phyloP scores from a whole-genome alignment of 352 stramenopile species.

The Pythium sukuiense region DNA sequence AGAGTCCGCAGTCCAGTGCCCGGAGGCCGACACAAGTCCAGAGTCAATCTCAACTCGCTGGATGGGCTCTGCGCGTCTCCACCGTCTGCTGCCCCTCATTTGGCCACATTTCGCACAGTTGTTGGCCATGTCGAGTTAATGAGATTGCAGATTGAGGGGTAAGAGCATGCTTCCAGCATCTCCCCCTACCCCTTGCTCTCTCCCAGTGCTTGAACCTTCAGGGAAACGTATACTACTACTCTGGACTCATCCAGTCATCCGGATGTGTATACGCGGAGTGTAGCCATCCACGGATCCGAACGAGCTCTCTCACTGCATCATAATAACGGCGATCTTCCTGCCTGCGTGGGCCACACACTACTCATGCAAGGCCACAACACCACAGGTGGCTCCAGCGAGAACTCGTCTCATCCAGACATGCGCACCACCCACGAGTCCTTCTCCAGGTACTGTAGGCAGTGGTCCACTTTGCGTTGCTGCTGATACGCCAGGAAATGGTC shows the following conservation, averaged over 20 bases:
- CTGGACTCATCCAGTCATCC: neutral
- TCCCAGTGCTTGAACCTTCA: neutral
- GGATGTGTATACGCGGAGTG: neutral
- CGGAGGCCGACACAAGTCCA: neutral
- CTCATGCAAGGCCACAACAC: neutral
- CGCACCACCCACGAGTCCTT: constrained; percentile 38
- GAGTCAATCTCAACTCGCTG: neutral
- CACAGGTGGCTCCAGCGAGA: neutral
- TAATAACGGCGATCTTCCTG: neutral
- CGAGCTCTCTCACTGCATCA: neutral
- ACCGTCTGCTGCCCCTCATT: neutral
- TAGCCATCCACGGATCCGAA: neutral
- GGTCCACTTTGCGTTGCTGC: constrained; percentile 51
- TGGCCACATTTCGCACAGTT: neutral
- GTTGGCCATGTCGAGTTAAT: neutral
- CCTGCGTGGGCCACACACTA: no score
- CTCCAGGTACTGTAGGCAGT: constrained; percentile 57
- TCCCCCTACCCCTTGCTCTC: constrained; percentile 1
- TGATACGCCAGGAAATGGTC: constrained; percentile 72
- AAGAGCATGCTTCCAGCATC: neutral
- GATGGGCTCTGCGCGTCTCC: neutral
- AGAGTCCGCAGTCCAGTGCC: neutral
- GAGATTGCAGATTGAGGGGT: neutral
- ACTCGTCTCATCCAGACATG: constrained; percentile 18
- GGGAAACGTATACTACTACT: neutral